Conservation (phyloP, 2,329 filamentous ascomycete genomes). For the Alternaria triticina region DNA sequence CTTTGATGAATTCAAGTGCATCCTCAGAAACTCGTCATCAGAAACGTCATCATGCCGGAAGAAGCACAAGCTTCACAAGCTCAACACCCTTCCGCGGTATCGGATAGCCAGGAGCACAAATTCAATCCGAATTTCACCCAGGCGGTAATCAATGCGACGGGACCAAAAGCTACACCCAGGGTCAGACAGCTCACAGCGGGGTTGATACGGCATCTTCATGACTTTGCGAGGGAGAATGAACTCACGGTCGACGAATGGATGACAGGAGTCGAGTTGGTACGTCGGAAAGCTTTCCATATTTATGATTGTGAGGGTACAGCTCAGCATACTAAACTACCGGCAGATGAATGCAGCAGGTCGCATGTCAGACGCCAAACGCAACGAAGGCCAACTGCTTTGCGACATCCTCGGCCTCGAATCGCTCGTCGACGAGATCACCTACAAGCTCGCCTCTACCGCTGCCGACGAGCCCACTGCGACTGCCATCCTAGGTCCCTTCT, state of each 20-base stretch:
- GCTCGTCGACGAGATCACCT: constrained; percentile 79
- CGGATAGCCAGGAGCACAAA: constrained; percentile 37
- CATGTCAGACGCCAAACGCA: constrained; percentile 67
- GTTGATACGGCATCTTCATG: constrained; percentile 75
- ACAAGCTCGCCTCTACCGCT: constrained; percentile 64
- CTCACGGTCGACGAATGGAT: constrained; percentile 82
- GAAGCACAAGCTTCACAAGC: background rate
- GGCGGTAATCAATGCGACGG: constrained; percentile 75
- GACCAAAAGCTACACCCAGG: constrained; percentile 70
- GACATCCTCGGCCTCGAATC: constrained; percentile 66
- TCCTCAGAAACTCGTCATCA: background rate
- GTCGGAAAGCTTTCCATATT: background rate
- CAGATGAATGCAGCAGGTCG: constrained; percentile 66
- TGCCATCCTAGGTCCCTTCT: constrained; percentile 86
- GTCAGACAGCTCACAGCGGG: constrained; percentile 68
- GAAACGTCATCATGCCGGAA: background rate
- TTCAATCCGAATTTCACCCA: constrained; percentile 81
- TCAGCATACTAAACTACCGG: constrained; percentile 3
- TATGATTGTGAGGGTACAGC: background rate
- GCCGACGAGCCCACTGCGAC: constrained; percentile 67
- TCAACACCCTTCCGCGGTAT: constrained; percentile 14
- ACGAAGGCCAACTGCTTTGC: constrained; percentile 67
- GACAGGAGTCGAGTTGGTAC: constrained; percentile 71
- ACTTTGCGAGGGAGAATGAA: constrained; percentile 78
- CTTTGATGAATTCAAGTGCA: background rate